These are phyloP conservation scores for Fusarium buharicum DNA, from an alignment of 2,329 filamentous ascomycete species.

Conservation along the genomic window DNA sequence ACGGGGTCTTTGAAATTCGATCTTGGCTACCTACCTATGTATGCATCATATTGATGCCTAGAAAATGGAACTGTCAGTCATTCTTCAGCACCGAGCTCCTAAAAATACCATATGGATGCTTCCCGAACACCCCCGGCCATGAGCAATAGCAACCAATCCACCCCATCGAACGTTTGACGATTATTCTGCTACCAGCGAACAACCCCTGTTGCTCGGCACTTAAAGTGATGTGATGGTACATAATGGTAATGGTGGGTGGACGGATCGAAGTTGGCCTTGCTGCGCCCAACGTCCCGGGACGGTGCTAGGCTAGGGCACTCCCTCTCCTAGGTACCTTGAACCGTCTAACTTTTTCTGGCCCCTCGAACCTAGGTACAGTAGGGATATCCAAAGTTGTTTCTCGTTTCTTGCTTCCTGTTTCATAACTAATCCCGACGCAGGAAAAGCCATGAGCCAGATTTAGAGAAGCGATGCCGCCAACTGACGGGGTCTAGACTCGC, in stretches of 20 bases:
- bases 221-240: slow-evolving; percentile 10
- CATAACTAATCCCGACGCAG: slow-evolving; percentile 18
- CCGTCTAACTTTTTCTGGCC: slow-evolving; percentile 1
- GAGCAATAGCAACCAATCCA: slow-evolving; percentile 10
- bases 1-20: slow-evolving; percentile 23
- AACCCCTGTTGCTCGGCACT: slow-evolving; percentile 40
- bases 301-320: slow-evolving; percentile 29
- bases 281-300: slow-evolving; percentile 40
- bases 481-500: slow-evolving; percentile 5
- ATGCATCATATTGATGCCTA: slow-evolving; percentile 36
- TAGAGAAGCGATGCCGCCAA: slow-evolving; percentile 14
- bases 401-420: slow-evolving; percentile 36
- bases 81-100: slow-evolving; percentile 1
- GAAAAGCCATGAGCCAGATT: slow-evolving; percentile 25
- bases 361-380: slow-evolving; percentile 16
- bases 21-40: too few species aligned
- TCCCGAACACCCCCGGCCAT: slow-evolving; percentile 23
- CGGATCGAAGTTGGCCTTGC: slow-evolving; percentile 19
- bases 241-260: slow-evolving; percentile 21
- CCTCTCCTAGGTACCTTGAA: too few species aligned
- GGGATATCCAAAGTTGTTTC: slow-evolving; percentile 8
- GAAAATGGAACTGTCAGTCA: background rate
- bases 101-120: background rate
- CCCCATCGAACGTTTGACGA: slow-evolving; percentile 27
- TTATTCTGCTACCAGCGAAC: slow-evolving; percentile 31